phyloP scores from a whole-genome alignment of 2,329 filamentous ascomycete species.

The Epichloe sibirici region DNA sequence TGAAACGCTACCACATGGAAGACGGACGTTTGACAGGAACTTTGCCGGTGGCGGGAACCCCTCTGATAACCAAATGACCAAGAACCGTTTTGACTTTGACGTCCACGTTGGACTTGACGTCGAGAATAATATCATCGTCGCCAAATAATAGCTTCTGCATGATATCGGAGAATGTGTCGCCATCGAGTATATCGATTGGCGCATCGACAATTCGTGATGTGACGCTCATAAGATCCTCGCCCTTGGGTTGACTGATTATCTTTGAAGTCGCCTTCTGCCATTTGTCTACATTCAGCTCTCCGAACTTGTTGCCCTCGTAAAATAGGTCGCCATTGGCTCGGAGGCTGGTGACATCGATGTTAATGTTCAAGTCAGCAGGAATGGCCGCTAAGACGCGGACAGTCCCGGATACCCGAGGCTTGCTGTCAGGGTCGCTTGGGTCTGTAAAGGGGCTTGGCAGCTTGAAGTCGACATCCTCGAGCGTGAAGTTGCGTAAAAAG shows the following conservation, averaged over 20 bases:
- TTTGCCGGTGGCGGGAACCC: conserved; percentile 73
- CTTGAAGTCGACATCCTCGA: conserved; percentile 75
- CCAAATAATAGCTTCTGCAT: conserved; percentile 73
- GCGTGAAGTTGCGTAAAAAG: conserved; percentile 75
- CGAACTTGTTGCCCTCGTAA: conserved; percentile 67
- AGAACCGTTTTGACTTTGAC: conserved; percentile 72
- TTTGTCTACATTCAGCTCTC: conserved; percentile 62
- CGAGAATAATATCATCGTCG: conserved; percentile 53
- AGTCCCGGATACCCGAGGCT: conserved; percentile 71
- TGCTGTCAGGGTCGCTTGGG: conserved; percentile 57
- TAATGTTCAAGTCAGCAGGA: conserved; percentile 78
- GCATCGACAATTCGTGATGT: conserved; percentile 65
- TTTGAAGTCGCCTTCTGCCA: conserved; percentile 82
- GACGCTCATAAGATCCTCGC: conserved; percentile 56
- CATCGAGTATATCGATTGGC: conserved; percentile 71
- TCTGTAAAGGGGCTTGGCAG: conserved; percentile 72
- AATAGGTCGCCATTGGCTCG: conserved; percentile 69
- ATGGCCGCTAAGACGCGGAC: conserved; percentile 68
- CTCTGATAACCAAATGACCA: conserved; percentile 67
- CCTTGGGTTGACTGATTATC: conserved; percentile 43
- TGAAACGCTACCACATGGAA: conserved; percentile 18
- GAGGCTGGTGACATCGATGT: conserved; percentile 64
- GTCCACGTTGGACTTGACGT: conserved; percentile 69
- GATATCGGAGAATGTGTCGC: conserved; percentile 66
- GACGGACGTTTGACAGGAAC: conserved; percentile 91